phyloP scores from a whole-genome alignment of 768 basidiomycete species.

The Calocybe gangraenosa region DNA sequence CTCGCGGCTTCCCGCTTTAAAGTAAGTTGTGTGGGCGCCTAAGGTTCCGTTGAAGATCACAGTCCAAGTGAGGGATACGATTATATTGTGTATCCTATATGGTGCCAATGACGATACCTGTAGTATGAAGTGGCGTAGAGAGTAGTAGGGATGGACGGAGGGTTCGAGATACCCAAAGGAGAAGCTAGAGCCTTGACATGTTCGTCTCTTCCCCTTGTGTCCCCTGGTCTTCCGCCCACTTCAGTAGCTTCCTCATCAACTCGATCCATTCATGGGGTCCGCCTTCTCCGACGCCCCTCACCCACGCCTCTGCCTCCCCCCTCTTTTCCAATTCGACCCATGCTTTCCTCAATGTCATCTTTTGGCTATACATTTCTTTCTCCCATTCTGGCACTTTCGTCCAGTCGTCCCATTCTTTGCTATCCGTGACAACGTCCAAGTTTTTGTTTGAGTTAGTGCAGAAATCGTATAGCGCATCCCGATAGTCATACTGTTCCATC shows the following conservation, averaged over 20 bases:
- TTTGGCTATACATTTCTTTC: constrained; percentile 48
- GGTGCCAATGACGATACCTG: no score
- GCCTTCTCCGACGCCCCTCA: constrained; percentile 56
- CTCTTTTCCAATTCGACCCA: constrained; percentile 57
- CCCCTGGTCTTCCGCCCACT: constrained; percentile 23
- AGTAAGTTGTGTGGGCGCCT: no score
- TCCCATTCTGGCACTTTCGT: constrained; percentile 50
- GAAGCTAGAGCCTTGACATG: constrained; percentile 13
- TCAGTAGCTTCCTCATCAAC: constrained; percentile 29
- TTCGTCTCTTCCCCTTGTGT: constrained; percentile 7
- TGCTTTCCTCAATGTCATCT: constrained; percentile 39
- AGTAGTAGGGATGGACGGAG: no score
- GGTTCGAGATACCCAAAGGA: no score
- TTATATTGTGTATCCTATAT: no score
- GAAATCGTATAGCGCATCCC: constrained; percentile 53
- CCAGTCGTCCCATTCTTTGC: not conserved
- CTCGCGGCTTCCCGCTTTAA: no score
- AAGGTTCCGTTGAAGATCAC: no score
- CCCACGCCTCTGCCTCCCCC: constrained; percentile 58
- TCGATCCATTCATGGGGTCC: constrained; percentile 61
- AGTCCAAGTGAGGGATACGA: no score
- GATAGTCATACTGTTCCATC: constrained; percentile 64
- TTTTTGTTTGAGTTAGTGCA: constrained; percentile 20
- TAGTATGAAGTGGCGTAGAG: no score
- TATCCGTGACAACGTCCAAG: constrained; percentile 5